These are phyloP conservation scores for Rhodotorula sp. DNA, from an alignment of 1,284 basidiomycete species.

Conservation along the genomic window DNA sequence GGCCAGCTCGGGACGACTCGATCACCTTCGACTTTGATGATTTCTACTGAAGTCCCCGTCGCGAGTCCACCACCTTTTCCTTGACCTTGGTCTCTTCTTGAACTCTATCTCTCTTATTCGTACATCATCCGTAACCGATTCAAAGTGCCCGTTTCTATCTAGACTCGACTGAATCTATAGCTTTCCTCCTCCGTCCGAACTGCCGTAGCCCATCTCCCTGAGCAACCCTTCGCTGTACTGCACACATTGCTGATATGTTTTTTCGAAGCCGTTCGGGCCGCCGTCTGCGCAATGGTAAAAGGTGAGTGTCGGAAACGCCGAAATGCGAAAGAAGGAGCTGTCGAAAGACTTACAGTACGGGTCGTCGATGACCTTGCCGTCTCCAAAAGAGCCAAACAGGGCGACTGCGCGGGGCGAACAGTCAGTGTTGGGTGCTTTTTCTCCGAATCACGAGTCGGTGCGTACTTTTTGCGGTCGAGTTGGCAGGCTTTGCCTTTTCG, in stretches of 20 bases:
- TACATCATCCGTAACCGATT: too few species aligned
- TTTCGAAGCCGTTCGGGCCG: constrained; percentile 39
- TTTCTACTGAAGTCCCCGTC: not conserved
- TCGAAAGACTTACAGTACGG: constrained; percentile 25
- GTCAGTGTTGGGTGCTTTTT: not conserved
- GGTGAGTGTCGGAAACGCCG: not conserved
- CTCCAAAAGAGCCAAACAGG: constrained; percentile 40
- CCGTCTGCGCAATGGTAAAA: not conserved
- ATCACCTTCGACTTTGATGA: constrained; percentile 16
- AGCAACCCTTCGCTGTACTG: constrained; percentile 38
- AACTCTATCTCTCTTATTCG: too few species aligned
- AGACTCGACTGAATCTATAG: too few species aligned
- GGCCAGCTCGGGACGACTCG: not conserved
- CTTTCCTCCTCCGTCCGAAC: constrained; percentile 12
- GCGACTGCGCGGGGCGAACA: constrained; percentile 12
- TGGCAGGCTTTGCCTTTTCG: constrained; percentile 16
- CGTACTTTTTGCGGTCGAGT: constrained; percentile 29
- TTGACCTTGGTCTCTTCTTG: not conserved
- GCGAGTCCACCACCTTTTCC: not conserved
- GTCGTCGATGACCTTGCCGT: constrained; percentile 39
- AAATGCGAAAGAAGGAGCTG: not conserved
- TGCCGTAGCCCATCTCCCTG: constrained; percentile 28
- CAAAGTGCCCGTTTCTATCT: not conserved
- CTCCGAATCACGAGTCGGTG: not conserved
- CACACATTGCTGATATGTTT: constrained; percentile 39